Conservation (phyloP, 352 stramenopile species). For the Nothophytophthora sp. region DNA sequence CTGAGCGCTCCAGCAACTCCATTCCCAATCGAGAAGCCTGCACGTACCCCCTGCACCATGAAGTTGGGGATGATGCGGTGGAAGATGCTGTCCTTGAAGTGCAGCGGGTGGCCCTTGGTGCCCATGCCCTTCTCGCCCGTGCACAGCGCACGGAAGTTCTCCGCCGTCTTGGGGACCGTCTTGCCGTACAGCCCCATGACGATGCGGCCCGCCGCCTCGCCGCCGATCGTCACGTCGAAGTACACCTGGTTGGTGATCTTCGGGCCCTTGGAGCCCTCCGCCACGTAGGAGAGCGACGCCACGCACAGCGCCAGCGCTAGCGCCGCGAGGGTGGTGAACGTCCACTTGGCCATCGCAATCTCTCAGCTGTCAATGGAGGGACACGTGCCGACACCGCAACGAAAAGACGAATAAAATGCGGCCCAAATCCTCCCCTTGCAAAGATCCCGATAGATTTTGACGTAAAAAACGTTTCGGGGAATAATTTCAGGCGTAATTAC, state of each 20-base stretch:
- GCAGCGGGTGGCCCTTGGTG: constrained; percentile 93
- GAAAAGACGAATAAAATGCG: too few relatives aligned
- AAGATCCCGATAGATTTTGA: constrained; percentile 5
- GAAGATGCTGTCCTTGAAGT: constrained; percentile 97
- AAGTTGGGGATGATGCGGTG: constrained; percentile 98
- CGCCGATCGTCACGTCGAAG: constrained; percentile 97
- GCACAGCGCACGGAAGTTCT: constrained; percentile 98
- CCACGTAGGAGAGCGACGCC: constrained; percentile 30
- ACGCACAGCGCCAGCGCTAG: constrained; percentile 45
- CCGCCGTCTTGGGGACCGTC: constrained; percentile 85
- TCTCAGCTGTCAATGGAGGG: too few relatives aligned
- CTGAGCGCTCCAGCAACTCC: neutral
- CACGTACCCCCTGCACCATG: constrained; percentile 90
- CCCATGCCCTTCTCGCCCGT: constrained; percentile 97
- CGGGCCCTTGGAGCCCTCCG: constrained; percentile 47
- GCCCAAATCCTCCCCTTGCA: too few relatives aligned
- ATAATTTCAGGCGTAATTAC: constrained; percentile 14
- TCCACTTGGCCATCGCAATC: constrained; percentile 69
- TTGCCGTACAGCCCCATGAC: constrained; percentile 87
- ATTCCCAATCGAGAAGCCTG: constrained; percentile 1
- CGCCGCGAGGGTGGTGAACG: constrained; percentile 27
- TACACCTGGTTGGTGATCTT: constrained; percentile 93
- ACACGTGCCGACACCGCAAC: too few relatives aligned
- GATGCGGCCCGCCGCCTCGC: constrained; percentile 75
- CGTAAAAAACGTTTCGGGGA: too few relatives aligned